A percentile compares a stretch with the other conserved stretches of the same genome.
Conservation (phyloP, 2,329 filamentous ascomycete genomes). For the Pezicula rhizophila region DNA sequence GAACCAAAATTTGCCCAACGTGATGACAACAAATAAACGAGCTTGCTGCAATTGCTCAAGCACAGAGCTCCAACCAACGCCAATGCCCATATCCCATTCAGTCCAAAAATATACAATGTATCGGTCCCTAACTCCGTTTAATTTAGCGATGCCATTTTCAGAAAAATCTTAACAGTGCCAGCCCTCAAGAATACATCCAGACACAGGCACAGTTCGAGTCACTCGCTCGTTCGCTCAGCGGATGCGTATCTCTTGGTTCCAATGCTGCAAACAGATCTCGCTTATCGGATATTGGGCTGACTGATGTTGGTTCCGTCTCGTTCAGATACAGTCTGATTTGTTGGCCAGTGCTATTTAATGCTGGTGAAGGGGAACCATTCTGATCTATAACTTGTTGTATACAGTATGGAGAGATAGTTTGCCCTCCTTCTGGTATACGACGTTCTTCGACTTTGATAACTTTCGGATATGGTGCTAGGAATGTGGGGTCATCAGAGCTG, state of each 20-base stretch:
- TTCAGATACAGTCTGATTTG: constrained; percentile 21
- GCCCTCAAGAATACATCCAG: constrained; percentile 3
- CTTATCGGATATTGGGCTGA: neutral
- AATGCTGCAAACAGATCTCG: neutral
- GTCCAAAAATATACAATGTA: too few relatives aligned
- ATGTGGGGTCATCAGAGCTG: constrained; percentile 15
- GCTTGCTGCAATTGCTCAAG: too few relatives aligned
- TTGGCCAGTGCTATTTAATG: constrained; percentile 19
- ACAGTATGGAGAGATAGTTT: constrained; percentile 48
- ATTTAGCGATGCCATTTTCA: too few relatives aligned
- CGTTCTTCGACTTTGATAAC: constrained; percentile 63
- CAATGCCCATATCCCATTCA: too few relatives aligned
- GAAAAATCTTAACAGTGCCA: neutral
- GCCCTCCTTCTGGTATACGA: constrained; percentile 29
- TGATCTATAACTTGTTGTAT: constrained; percentile 56
- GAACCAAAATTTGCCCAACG: too few relatives aligned
- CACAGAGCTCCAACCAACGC: too few relatives aligned
- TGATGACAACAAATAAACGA: too few relatives aligned
- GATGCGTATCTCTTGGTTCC: neutral
- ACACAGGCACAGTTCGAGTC: constrained; percentile 5
- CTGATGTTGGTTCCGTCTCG: constrained; percentile 19
- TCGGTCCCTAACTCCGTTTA: too few relatives aligned
- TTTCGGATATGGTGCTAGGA: constrained; percentile 41
- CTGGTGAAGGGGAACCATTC: constrained; percentile 32
- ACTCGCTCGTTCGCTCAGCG: neutral